These are phyloP conservation scores for Cardiospermum halicacabum DNA, from an alignment of 345 rosid genomes.

Conservation along the genomic window DNA sequence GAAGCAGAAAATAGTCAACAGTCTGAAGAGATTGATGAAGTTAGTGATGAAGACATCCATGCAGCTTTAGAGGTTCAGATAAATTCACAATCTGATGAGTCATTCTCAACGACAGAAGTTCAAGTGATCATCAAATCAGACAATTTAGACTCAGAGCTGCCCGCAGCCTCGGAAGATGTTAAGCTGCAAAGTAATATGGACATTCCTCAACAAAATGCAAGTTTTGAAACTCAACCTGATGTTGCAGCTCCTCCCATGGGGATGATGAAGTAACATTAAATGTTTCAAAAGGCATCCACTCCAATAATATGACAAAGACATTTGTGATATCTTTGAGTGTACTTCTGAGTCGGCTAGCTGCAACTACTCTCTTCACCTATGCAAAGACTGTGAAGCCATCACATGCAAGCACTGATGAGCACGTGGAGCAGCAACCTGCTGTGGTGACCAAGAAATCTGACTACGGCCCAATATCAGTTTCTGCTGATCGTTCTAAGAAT, in stretches of 20 bases:
- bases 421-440: constrained; percentile 19
- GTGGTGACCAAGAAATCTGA: constrained; percentile 21
- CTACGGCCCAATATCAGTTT: constrained; percentile 19
- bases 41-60: constrained; percentile 20
- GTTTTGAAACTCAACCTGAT: too few relatives aligned
- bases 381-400: constrained; percentile 23
- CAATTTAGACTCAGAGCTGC: constrained; percentile 1
- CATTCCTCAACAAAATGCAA: constrained; percentile 1
- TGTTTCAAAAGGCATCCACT: constrained; percentile 6
- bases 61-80: constrained; percentile 11
- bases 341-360: constrained; percentile 35
- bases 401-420: neutral
- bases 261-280: constrained; percentile 6
- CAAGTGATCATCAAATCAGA: constrained; percentile 8
- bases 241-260: neutral
- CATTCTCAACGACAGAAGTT: neutral
- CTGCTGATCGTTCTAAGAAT: constrained; percentile 16
- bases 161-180: neutral
- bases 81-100: constrained; percentile 17
- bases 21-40: constrained; percentile 16
- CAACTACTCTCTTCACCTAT: constrained; percentile 26
- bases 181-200: constrained; percentile 21
- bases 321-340: constrained; percentile 24
- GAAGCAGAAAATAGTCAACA: constrained; percentile 10
- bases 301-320: constrained; percentile 3